Evolutionary conservation across 1,139 yeast species (phyloP).

Genomic region (Taiozyma onychis): DNA sequence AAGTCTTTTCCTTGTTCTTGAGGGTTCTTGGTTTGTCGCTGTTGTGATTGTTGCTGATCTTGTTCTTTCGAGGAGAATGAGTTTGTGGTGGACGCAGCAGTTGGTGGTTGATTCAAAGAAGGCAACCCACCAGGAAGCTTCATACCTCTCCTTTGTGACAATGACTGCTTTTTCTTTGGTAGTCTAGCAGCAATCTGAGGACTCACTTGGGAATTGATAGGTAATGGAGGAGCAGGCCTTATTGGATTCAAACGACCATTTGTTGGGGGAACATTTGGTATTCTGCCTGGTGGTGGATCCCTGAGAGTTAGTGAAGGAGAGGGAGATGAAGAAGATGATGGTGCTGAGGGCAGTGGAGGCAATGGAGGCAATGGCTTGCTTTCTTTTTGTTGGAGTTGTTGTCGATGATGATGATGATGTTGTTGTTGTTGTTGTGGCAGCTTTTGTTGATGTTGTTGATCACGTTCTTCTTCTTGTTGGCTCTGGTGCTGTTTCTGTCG

Average conservation of each 20-base stretch:
- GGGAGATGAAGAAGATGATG: background rate
- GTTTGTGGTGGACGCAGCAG: background rate
- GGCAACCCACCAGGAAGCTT: constrained; percentile 24
- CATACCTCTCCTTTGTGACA: constrained; percentile 51
- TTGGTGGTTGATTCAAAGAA: background rate
- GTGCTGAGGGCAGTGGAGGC: constrained; percentile 3
- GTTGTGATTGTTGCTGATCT: background rate
- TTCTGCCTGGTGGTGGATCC: background rate
- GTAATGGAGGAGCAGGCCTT: constrained; percentile 19
- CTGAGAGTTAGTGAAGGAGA: background rate
- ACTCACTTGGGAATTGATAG: constrained; percentile 17
- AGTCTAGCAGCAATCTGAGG: constrained; percentile 26
- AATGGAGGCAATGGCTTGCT: constrained; percentile 4
- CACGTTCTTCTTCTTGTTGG: background rate
- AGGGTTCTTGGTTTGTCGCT: background rate
- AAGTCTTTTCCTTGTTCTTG: background rate
- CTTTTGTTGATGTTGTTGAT: background rate
- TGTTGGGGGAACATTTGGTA: constrained; percentile 4
- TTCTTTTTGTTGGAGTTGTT: constrained; percentile 2
- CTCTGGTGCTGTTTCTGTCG: background rate
- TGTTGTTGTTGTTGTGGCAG: background rate
- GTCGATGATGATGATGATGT: background rate
- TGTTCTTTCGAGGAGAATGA: background rate
- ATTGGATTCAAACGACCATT: constrained; percentile 10
- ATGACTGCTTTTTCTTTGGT: constrained; percentile 37